A percentile compares a stretch with the other conserved stretches of the same genome.
Evolutionary conservation across 2,329 filamentous ascomycete species (phyloP).

Genomic region (Lasiodiplodia theobromae): DNA sequence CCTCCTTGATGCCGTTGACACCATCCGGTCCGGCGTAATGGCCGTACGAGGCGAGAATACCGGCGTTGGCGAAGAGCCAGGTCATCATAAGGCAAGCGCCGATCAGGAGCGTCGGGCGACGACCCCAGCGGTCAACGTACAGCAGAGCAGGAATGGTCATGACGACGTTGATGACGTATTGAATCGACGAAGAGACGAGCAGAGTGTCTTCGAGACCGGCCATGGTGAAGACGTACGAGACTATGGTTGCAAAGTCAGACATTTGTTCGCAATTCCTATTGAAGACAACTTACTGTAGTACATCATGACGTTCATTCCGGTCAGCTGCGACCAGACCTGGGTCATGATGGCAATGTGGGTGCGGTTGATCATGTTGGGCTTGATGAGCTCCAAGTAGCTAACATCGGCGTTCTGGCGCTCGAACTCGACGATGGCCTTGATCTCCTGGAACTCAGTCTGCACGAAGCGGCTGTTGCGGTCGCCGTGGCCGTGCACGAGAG

Average conservation of each 20-base stretch:
- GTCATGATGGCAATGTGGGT: conserved; percentile 75
- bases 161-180: conserved; percentile 75
- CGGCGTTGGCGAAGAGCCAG: conserved; percentile 69
- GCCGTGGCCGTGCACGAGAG: conserved; percentile 60
- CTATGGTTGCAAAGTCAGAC: conserved; percentile 48
- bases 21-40: conserved; percentile 48
- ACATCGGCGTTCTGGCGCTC: conserved; percentile 74
- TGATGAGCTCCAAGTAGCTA: conserved; percentile 74
- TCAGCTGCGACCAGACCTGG: conserved; percentile 79
- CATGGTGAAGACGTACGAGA: conserved; percentile 73
- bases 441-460: conserved; percentile 71
- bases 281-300: conserved; percentile 32
- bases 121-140: conserved; percentile 78
- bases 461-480: conserved; percentile 72
- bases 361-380: conserved; percentile 75
- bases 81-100: conserved; percentile 70
- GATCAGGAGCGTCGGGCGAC: conserved; percentile 70
- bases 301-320: conserved; percentile 79
- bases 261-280: background rate
- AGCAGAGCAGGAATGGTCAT: conserved; percentile 80
- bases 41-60: conserved; percentile 67
- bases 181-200: conserved; percentile 71
- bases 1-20: conserved; percentile 50
- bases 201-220: conserved; percentile 68
- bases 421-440: conserved; percentile 75